phyloP scores from a whole-genome alignment of 2,329 filamentous ascomycete species.

The Cladophialophora bantiana region DNA sequence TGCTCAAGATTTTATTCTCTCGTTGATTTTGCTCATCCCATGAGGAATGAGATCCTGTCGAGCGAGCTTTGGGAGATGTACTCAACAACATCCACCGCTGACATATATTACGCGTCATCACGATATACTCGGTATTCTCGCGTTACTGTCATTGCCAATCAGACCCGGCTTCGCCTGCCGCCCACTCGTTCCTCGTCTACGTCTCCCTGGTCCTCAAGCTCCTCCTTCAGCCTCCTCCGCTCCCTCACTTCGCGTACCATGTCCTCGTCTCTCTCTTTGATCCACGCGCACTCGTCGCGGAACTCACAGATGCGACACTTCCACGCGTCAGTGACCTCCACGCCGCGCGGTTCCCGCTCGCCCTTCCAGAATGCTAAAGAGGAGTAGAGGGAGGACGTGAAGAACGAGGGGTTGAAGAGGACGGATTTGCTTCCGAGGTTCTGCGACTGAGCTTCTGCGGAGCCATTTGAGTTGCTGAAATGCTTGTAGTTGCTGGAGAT shows the following conservation, averaged over 20 bases:
- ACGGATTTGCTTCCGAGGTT: conserved; percentile 66
- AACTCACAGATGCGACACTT: conserved; percentile 91
- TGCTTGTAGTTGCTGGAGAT: conserved; percentile 46
- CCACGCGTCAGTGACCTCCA: conserved; percentile 82
- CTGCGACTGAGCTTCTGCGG: conserved; percentile 30
- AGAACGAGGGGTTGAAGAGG: conserved; percentile 67
- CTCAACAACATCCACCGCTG: neutral
- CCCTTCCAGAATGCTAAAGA: conserved; percentile 92
- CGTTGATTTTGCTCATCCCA: too few relatives aligned
- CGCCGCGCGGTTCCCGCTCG: conserved; percentile 73
- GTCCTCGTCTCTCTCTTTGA: conserved; percentile 71
- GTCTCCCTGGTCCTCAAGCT: conserved; percentile 29
- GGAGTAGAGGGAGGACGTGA: conserved; percentile 71
- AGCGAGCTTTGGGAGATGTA: too few relatives aligned
- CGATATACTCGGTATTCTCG: neutral
- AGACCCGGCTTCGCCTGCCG: conserved; percentile 30
- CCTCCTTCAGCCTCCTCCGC: conserved; percentile 43
- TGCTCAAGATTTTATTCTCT: too few relatives aligned
- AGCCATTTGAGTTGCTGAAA: conserved; percentile 21
- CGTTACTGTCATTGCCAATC: neutral
- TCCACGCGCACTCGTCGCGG: conserved; percentile 78
- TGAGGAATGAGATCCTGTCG: too few relatives aligned
- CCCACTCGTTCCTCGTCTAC: conserved; percentile 2
- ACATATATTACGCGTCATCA: neutral
- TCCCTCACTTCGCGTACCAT: conserved; percentile 51